A percentile compares a stretch with the other conserved stretches of the same genome.
Evolutionary conservation across 73 alveolate species (phyloP).

Genomic region (Paramecium pentaurelia): DNA sequence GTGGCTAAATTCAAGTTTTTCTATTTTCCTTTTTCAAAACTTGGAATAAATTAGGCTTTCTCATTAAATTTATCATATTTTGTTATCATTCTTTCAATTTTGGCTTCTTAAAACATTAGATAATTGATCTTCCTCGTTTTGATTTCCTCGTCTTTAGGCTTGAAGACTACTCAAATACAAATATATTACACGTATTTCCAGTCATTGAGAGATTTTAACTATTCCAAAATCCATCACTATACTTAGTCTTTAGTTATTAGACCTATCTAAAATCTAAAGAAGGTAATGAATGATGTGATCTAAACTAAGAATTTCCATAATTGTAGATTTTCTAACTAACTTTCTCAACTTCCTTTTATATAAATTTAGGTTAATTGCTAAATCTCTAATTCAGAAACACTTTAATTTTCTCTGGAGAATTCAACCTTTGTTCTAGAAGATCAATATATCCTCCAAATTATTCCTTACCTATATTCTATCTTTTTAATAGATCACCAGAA

Average conservation of each 20-base stretch:
- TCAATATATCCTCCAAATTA: neutral
- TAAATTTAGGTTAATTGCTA: neutral
- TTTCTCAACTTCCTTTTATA: neutral
- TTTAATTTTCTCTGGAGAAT: neutral
- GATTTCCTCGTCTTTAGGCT: constrained; percentile 46
- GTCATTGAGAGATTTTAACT: neutral
- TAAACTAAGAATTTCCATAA: neutral
- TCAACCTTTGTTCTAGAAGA: neutral
- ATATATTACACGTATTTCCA: neutral
- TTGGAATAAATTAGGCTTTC: constrained; percentile 31
- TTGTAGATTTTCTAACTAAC: neutral
- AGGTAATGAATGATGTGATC: neutral
- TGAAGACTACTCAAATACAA: neutral
- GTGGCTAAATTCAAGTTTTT: neutral
- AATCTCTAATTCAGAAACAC: neutral
- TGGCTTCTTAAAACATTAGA: constrained; percentile 29
- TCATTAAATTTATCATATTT: constrained; percentile 41
- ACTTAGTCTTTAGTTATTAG: neutral
- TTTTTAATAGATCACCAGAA: neutral
- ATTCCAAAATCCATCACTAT: neutral
- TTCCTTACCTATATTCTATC: neutral
- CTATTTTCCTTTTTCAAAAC: neutral
- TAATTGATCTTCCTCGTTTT: constrained; percentile 33
- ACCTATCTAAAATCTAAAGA: neutral
- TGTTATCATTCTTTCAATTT: constrained; percentile 49